A percentile compares a stretch with the other conserved stretches of the same genome.
Conservation (phyloP, 2,329 filamentous ascomycete species). For the Thielaviopsis euricoi region DNA sequence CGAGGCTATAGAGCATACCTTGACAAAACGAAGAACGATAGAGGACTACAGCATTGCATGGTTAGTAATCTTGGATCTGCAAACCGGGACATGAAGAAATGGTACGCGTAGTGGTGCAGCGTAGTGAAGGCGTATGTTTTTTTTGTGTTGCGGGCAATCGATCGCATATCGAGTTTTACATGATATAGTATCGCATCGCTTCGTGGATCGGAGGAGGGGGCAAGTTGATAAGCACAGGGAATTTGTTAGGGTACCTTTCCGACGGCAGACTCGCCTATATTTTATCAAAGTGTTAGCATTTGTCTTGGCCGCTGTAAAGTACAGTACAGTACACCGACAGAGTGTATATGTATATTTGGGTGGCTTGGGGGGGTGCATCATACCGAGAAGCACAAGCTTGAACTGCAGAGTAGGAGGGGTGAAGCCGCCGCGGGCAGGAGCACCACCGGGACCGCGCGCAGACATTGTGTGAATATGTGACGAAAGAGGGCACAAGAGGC, state of each 20-base stretch:
- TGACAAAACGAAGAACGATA: constrained; percentile 93
- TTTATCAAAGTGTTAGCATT: constrained; percentile 1
- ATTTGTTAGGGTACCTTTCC: constrained; percentile 57
- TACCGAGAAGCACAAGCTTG: constrained; percentile 94
- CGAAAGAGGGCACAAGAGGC: background rate
- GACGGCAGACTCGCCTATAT: constrained; percentile 75
- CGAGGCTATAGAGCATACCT: constrained; percentile 39
- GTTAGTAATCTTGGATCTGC: background rate
- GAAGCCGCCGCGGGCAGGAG: constrained; percentile 42
- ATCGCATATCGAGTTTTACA: constrained; percentile 2
- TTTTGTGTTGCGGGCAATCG: background rate
- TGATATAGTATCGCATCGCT: background rate
- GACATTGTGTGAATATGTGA: constrained; percentile 48
- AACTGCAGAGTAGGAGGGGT: constrained; percentile 94
- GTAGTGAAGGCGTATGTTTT: background rate
- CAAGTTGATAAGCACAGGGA: background rate
- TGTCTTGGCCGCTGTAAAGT: too few relatives aligned
- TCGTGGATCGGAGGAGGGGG: background rate
- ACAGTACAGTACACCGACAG: too few relatives aligned
- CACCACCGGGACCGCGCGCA: constrained; percentile 40
- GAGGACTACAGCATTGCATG: constrained; percentile 51
- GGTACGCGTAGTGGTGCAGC: constrained; percentile 6
- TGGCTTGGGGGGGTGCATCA: constrained; percentile 18
- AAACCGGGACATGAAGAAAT: constrained; percentile 12
- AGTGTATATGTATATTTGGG: background rate